Evolutionary conservation across 2,329 filamentous ascomycete species (phyloP).

Genomic region (Monilinia laxa): DNA sequence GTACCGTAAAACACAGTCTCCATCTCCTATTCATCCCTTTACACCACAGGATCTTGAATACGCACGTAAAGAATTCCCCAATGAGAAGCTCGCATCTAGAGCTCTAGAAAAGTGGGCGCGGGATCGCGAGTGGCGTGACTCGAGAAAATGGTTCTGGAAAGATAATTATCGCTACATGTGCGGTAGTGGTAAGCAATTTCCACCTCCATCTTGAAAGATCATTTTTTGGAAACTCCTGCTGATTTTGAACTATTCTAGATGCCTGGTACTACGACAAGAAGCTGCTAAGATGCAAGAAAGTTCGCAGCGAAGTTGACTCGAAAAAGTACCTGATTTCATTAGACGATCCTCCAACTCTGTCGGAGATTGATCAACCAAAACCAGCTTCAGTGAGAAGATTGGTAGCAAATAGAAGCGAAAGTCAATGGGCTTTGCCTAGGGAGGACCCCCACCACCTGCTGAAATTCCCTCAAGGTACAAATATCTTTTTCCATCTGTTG

Average conservation of each 20-base stretch:
- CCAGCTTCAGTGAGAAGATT: neutral
- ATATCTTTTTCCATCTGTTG: neutral
- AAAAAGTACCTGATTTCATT: neutral
- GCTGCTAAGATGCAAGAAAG: neutral
- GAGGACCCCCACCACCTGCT: neutral
- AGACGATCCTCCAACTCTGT: neutral
- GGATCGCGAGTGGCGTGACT: neutral
- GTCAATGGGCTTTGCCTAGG: neutral
- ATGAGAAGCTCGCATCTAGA: neutral
- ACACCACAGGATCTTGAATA: neutral
- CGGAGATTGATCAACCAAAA: neutral
- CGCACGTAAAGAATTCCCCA: neutral
- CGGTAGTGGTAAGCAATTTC: neutral
- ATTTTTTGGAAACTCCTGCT: neutral
- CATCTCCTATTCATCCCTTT: neutral
- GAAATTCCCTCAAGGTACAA: neutral
- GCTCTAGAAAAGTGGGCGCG: neutral
- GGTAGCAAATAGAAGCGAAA: neutral
- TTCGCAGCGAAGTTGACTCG: rapidly evolving
- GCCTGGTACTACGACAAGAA: neutral
- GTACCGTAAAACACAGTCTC: neutral
- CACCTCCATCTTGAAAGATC: too few relatives aligned
- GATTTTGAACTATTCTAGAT: neutral
- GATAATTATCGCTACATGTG: neutral
- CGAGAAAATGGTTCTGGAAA: neutral